Conservation (phyloP, 2,329 filamentous ascomycete species). For the Magnaporthales sp. region DNA sequence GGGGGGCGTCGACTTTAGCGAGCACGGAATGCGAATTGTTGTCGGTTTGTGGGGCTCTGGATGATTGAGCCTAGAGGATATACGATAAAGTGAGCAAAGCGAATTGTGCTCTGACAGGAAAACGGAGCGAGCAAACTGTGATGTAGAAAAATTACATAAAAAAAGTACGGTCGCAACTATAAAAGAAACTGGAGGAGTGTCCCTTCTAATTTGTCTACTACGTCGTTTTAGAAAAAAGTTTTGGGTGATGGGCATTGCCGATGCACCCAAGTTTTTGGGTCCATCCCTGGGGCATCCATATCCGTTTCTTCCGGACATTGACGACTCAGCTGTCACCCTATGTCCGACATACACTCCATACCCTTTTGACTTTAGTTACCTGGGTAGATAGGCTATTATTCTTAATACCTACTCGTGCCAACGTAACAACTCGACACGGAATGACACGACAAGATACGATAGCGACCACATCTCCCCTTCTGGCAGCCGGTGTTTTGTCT, state of each 20-base stretch:
- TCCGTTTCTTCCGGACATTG: not conserved
- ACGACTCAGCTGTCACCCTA: not conserved
- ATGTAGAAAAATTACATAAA: not conserved
- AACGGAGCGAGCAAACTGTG: too few relatives aligned
- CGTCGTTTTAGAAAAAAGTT: not conserved
- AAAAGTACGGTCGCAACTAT: not conserved
- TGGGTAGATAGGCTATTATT: too few relatives aligned
- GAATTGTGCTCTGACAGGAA: too few relatives aligned
- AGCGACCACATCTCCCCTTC: not conserved
- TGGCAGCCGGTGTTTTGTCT: not conserved
- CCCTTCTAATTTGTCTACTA: not conserved
- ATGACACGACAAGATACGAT: not conserved
- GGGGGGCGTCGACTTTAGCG: not conserved
- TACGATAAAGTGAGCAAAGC: too few relatives aligned
- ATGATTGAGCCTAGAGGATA: too few relatives aligned
- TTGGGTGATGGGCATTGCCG: not conserved
- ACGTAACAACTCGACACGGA: not conserved
- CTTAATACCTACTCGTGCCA: not conserved
- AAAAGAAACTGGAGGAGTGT: not conserved
- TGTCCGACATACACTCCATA: not conserved
- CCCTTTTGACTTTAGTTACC: too few relatives aligned
- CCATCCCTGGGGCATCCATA: not conserved
- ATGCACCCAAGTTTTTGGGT: not conserved
- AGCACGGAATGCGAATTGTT: not conserved
- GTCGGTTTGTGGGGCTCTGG: not conserved